Evolutionary conservation across 2,329 filamentous ascomycete species (phyloP).

Genomic region (Aureobasidium leucospermi): DNA sequence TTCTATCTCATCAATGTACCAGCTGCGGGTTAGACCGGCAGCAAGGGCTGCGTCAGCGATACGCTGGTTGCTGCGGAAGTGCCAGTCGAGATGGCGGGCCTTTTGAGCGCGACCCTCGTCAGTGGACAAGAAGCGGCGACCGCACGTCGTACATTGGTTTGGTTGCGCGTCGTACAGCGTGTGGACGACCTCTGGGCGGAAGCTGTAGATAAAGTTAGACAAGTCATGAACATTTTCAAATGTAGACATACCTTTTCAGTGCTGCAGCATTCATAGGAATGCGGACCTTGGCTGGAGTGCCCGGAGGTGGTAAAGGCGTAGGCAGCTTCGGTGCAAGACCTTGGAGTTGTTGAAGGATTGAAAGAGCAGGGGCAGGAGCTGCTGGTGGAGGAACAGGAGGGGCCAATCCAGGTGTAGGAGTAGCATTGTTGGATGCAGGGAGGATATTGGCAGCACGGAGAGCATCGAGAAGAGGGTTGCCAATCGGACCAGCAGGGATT

Average conservation of each 20-base stretch:
- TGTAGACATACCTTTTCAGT: slow-evolving; percentile 20
- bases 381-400: slow-evolving; percentile 10
- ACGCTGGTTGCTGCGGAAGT: slow-evolving; percentile 87
- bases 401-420: slow-evolving; percentile 16
- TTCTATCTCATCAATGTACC: slow-evolving; percentile 88
- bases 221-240: slow-evolving; percentile 15
- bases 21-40: slow-evolving; percentile 82
- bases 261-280: slow-evolving; percentile 24
- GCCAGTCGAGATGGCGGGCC: slow-evolving; percentile 92
- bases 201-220: slow-evolving; percentile 38
- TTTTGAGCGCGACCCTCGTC: slow-evolving; percentile 78
- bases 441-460: slow-evolving; percentile 20
- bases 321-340: slow-evolving; percentile 6
- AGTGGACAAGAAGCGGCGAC: slow-evolving; percentile 72
- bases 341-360: slow-evolving; percentile 11
- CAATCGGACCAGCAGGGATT: slow-evolving; percentile 15
- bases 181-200: slow-evolving; percentile 65
- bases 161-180: slow-evolving; percentile 74
- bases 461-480: slow-evolving; percentile 16
- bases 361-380: slow-evolving; percentile 1
- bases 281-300: slow-evolving; percentile 11
- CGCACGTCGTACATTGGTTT: slow-evolving; percentile 85
- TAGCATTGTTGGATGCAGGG: slow-evolving; percentile 18
- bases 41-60: slow-evolving; percentile 73
- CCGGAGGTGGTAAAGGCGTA: slow-evolving; percentile 6